These are phyloP conservation scores for Diphasiastrum complanatum DNA, from an alignment of 83 land plant genomes.

Conservation along the genomic window DNA sequence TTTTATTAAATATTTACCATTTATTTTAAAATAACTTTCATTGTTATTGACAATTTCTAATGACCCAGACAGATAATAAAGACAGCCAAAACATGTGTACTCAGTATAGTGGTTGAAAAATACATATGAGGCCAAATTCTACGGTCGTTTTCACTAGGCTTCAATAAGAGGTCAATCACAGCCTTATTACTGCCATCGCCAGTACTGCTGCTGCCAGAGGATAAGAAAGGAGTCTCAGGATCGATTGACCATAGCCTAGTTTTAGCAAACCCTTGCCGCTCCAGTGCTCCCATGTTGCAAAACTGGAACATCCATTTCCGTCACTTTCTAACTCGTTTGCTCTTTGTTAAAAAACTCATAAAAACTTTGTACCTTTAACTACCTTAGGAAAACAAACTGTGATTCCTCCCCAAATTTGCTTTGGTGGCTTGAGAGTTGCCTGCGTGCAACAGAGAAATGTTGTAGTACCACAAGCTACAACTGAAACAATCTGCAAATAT, in stretches of 20 bases:
- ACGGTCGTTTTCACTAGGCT: too few species aligned
- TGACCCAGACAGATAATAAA: too few species aligned
- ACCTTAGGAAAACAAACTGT: constrained; percentile 69
- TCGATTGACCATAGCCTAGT: constrained; percentile 44
- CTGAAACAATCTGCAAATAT: too few species aligned
- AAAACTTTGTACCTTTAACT: not conserved
- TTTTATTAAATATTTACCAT: too few species aligned
- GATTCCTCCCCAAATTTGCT: constrained; percentile 58
- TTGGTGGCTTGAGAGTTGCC: constrained; percentile 63
- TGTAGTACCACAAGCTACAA: too few species aligned
- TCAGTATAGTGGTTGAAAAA: too few species aligned
- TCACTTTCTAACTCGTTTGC: not conserved
- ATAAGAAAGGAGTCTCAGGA: constrained; percentile 20
- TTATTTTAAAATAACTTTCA: too few species aligned
- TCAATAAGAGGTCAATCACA: constrained; percentile 41
- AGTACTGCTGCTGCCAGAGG: constrained; percentile 20
- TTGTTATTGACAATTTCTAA: too few species aligned
- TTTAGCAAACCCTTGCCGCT: constrained; percentile 54
- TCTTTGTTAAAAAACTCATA: not conserved
- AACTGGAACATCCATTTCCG: constrained; percentile 28
- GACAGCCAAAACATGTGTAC: too few species aligned
- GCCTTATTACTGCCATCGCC: constrained; percentile 21
- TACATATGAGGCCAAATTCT: too few species aligned
- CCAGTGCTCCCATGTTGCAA: constrained; percentile 36
- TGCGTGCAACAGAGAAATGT: too few species aligned